Evolutionary conservation across 2,329 filamentous ascomycete species (phyloP), one percentile per base, ranked within the genome.

Genomic region (Colletotrichum liriopes): DNA sequence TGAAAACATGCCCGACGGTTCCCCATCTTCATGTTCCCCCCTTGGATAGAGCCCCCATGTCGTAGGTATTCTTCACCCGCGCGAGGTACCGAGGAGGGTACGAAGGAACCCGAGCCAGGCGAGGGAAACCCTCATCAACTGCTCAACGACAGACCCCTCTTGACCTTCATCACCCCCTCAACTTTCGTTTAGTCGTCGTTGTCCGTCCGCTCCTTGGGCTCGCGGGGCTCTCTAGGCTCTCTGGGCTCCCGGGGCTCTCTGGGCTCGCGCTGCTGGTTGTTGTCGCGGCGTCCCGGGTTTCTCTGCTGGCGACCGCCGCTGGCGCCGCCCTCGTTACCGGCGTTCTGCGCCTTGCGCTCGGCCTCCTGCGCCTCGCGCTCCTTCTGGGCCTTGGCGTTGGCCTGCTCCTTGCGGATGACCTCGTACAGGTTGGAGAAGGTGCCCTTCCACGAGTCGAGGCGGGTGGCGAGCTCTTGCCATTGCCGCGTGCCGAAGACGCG

Each of bases 401-500:
- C 88, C 87, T 97, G 93, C 86, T 97, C 94, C 81, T 90, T 87
- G 79, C 92, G 90, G 76, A 98, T 89, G 56, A 96, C 94, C 67
- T 87, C 86, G 77, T 97, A 86, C 23, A 99, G 95, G 76, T 90
- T 91, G 80, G 91, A 89, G 78, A 98, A 86, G 77, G 94, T 96
- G 77, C 90, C 88, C 82, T 93, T 92, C 96, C 96, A 98, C 82
- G 95, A 93, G 84, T 98, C 95, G 78, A 99, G 87, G 74, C 96
- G 90, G 75, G 93, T 94, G 73, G 94, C 93, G 65, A 99, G 93
- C 87, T 99, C 96, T 77, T 93, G 91, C 95, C 97, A 99, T 87
- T 99, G 96, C 89, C 97, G 97, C 87, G 98, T 94, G 77, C 94
- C 94, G 80, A 99, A 99, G 66, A 98, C 95, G 74, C 96, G 93